A percentile compares a stretch with the other conserved stretches of the same genome.
These are phyloP conservation scores for Fusarium sublunatum DNA, from an alignment of 2,329 filamentous ascomycete genomes.

Conservation along the genomic window DNA sequence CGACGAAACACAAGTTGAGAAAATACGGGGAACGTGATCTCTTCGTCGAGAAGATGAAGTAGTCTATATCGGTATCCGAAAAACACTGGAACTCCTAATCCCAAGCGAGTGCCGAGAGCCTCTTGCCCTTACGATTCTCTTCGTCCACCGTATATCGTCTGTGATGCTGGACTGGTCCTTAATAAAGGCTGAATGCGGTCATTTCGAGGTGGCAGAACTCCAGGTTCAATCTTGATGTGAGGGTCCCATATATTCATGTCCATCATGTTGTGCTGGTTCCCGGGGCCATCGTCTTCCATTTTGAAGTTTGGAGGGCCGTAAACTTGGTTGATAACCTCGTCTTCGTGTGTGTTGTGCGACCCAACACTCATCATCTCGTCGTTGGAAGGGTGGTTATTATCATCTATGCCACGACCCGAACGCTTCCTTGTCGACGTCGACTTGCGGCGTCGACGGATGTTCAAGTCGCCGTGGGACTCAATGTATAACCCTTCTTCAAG, in stretches of 20 bases:
- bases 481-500: constrained; percentile 55
- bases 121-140: constrained; percentile 31
- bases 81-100: constrained; percentile 7
- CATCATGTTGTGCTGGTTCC: constrained; percentile 44
- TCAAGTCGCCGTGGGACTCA: constrained; percentile 53
- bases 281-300: constrained; percentile 43
- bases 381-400: constrained; percentile 47
- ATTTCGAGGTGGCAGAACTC: constrained; percentile 32
- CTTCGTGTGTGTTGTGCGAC: constrained; percentile 51
- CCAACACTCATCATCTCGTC: constrained; percentile 55
- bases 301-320: constrained; percentile 40
- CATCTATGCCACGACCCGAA: constrained; percentile 33
- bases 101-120: constrained; percentile 17
- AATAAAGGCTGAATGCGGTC: constrained; percentile 40
- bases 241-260: constrained; percentile 48
- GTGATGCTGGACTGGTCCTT: constrained; percentile 38
- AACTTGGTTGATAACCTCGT: constrained; percentile 53
- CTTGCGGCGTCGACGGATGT: constrained; percentile 56
- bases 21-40: constrained; percentile 40
- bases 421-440: constrained; percentile 50
- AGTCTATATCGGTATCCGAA: constrained; percentile 45
- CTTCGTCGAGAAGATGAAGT: constrained; percentile 52
- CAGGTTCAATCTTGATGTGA: constrained; percentile 48
- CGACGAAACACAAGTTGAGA: constrained; percentile 15
- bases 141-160: constrained; percentile 40